A percentile compares a stretch with the other conserved stretches of the same genome.
Evolutionary conservation across 495 filamentous ascomycete genomes (phyloP).

Genomic region (Aspergillus incahuasiensis): DNA sequence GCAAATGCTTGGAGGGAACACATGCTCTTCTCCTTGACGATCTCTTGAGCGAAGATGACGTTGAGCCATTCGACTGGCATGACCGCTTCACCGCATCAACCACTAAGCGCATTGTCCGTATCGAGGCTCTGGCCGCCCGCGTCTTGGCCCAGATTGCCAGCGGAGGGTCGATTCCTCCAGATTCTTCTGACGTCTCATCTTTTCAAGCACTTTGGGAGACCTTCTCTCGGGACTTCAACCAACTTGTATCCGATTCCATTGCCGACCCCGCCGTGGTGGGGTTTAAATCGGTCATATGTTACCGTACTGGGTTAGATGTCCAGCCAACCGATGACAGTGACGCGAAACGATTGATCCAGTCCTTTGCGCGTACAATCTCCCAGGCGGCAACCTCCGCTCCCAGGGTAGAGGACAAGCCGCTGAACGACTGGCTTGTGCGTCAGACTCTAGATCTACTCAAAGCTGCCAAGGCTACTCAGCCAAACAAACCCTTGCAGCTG

Average conservation of each 20-base stretch:
- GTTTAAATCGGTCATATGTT: slow-evolving; percentile 85
- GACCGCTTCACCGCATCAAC: slow-evolving; percentile 55
- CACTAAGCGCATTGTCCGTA: slow-evolving; percentile 76
- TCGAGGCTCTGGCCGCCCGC: slow-evolving; percentile 70
- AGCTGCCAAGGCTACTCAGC: slow-evolving; percentile 9
- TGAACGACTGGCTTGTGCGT: slow-evolving; percentile 66
- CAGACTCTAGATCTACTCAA: slow-evolving; percentile 34
- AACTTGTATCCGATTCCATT: slow-evolving; percentile 48
- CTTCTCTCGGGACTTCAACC: slow-evolving; percentile 44
- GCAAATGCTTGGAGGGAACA: slow-evolving; percentile 66
- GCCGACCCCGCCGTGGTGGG: slow-evolving; percentile 66
- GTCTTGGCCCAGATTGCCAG: slow-evolving; percentile 48
- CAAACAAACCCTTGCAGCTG: slow-evolving; percentile 75
- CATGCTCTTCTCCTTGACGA: slow-evolving; percentile 78
- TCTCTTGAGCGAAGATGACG: slow-evolving; percentile 56
- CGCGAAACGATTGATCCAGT: slow-evolving; percentile 19
- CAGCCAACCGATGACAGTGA: slow-evolving; percentile 27
- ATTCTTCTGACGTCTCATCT: background rate
- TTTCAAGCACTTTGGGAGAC: slow-evolving; percentile 28
- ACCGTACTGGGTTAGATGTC: slow-evolving; percentile 66
- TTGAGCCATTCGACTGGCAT: slow-evolving; percentile 65
- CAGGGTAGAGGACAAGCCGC: slow-evolving; percentile 56
- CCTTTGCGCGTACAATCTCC: slow-evolving; percentile 29
- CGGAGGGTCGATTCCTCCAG: slow-evolving; percentile 1
- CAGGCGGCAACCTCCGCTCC: slow-evolving; percentile 29